Evolutionary conservation across 441 rosid genomes (phyloP).

Genomic region (Theobroma grandiflorum): DNA sequence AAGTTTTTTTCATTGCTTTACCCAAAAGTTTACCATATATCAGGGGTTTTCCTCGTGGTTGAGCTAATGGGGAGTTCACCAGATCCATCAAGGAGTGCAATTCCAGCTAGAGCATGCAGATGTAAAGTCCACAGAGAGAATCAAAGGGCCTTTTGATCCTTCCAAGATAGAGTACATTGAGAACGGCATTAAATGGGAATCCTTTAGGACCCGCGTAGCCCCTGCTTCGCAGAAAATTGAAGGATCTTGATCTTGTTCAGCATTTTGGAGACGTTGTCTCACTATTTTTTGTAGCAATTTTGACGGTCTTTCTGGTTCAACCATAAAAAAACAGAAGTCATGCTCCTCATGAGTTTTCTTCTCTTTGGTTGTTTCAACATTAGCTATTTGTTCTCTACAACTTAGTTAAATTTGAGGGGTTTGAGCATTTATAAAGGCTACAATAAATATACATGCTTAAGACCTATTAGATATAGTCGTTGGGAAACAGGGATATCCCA

Average conservation of each 20-base stretch:
- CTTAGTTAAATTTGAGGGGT: neutral
- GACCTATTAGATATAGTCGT: neutral
- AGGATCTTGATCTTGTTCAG: neutral
- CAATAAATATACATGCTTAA: neutral
- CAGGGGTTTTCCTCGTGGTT: slow-evolving; percentile 92
- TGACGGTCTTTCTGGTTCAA: neutral
- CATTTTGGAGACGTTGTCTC: neutral
- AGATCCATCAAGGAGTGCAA: slow-evolving; percentile 79
- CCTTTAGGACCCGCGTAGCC: slow-evolving; percentile 48
- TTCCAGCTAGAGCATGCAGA: slow-evolving; percentile 68
- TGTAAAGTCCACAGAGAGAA: slow-evolving; percentile 66
- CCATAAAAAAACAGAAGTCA: neutral
- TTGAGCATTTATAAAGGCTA: neutral
- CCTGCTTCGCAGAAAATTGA: neutral
- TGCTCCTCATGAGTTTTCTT: neutral
- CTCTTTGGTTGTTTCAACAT: too few relatives aligned
- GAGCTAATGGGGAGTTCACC: slow-evolving; percentile 67
- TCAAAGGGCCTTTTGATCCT: slow-evolving; percentile 84
- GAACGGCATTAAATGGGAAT: slow-evolving; percentile 55
- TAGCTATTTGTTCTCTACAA: too few relatives aligned
- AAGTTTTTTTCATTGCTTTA: neutral
- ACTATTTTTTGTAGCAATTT: neutral
- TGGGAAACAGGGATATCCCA: neutral
- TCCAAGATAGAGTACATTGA: slow-evolving; percentile 66
- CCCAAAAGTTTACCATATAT: neutral